A percentile compares a stretch with the other conserved stretches of the same genome.
Conservation (phyloP, 1,139 yeast genomes). For the Saccharomyces hybrid region DNA sequence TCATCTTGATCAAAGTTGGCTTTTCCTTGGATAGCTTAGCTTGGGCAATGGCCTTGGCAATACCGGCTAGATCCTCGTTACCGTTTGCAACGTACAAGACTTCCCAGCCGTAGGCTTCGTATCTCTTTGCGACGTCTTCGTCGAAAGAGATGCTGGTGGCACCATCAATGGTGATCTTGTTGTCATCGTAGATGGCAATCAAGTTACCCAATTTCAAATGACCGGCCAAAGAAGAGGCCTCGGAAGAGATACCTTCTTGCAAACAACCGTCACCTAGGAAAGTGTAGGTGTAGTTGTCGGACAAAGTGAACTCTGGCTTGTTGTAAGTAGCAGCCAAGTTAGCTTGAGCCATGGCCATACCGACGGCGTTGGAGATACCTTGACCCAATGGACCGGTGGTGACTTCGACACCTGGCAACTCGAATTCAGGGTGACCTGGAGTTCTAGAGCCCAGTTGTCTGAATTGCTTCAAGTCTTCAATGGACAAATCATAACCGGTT, state of each 20-base stretch:
- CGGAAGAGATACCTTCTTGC: conserved; percentile 97
- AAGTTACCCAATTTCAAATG: conserved; percentile 91
- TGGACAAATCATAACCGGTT: conserved; percentile 70
- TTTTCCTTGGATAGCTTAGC: conserved; percentile 61
- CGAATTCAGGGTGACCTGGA: conserved; percentile 95
- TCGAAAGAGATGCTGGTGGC: conserved; percentile 85
- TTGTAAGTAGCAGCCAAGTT: conserved; percentile 91
- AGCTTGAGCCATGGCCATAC: conserved; percentile 90
- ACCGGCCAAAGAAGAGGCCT: conserved; percentile 93
- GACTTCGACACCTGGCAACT: conserved; percentile 83
- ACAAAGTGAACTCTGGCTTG: conserved; percentile 68
- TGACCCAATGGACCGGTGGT: conserved; percentile 99
- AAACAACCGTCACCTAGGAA: conserved; percentile 97
- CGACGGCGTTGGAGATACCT: conserved; percentile 95
- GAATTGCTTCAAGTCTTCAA: conserved; percentile 85
- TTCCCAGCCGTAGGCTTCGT: conserved; percentile 95
- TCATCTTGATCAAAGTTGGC: conserved; percentile 86
- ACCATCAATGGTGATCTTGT: conserved; percentile 97
- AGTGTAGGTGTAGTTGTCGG: conserved; percentile 69
- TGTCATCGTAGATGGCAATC: conserved; percentile 95
- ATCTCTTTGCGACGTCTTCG: conserved; percentile 82
- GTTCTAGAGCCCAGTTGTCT: conserved; percentile 88
- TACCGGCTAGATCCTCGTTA: conserved; percentile 66
- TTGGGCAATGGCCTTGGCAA: conserved; percentile 63
- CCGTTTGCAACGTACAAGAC: conserved; percentile 71